Conservation (phyloP, 371 early-diverging fungal genomes). For the Mortierella sp. region DNA sequence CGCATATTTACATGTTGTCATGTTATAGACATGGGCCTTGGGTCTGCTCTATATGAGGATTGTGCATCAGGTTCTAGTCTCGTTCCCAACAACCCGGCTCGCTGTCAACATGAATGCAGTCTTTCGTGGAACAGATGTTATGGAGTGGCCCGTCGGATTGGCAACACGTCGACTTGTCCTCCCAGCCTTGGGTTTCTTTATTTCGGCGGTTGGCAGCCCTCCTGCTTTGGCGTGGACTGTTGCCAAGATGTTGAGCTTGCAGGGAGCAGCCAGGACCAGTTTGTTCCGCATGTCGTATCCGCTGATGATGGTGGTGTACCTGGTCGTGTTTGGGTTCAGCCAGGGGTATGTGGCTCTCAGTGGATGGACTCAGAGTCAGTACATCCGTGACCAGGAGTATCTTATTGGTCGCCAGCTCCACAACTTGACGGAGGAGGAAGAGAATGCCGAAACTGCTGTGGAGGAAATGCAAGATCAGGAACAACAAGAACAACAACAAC, state of each 20-base stretch:
- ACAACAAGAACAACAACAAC: background rate
- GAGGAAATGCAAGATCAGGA: background rate
- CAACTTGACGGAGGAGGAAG: slow-evolving; percentile 63
- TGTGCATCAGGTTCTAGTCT: slow-evolving; percentile 60
- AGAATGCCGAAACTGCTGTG: background rate
- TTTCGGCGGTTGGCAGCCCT: slow-evolving; percentile 15
- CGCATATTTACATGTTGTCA: background rate
- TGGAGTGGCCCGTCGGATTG: slow-evolving; percentile 21
- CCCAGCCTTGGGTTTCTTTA: slow-evolving; percentile 11
- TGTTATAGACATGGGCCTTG: slow-evolving; percentile 67
- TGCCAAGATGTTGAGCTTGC: background rate
- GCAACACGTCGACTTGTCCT: slow-evolving; percentile 21
- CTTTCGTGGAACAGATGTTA: slow-evolving; percentile 21
- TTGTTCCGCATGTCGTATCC: slow-evolving; percentile 61
- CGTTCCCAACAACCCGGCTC: slow-evolving; percentile 63
- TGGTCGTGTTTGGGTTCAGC: slow-evolving; percentile 44
- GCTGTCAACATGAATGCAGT: slow-evolving; percentile 58
- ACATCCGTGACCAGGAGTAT: slow-evolving; percentile 75
- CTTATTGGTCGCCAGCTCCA: slow-evolving; percentile 74
- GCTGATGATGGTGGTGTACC: slow-evolving; percentile 39
- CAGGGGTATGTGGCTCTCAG: slow-evolving; percentile 56
- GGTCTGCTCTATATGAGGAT: slow-evolving; percentile 71
- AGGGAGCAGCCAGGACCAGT: slow-evolving; percentile 35
- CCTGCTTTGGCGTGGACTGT: slow-evolving; percentile 15
- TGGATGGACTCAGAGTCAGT: slow-evolving; percentile 63